These are phyloP conservation scores for Cutaneotrichosporon arboriforme DNA, from an alignment of 1,284 basidiomycete genomes.

Conservation along the genomic window DNA sequence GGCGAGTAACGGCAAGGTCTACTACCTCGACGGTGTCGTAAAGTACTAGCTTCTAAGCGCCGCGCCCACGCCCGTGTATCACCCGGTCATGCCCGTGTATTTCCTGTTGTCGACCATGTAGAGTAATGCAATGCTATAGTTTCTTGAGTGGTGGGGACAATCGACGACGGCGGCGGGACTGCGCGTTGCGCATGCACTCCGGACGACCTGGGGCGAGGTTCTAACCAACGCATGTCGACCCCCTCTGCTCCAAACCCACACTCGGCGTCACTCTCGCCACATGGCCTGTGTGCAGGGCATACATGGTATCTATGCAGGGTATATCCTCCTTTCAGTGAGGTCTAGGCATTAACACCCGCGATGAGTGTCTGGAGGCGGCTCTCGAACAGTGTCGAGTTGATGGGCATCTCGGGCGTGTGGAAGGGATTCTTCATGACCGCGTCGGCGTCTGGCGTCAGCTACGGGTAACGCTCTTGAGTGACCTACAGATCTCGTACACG, in stretches of 20 bases:
- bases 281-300: neutral
- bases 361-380: slow-evolving; percentile 51
- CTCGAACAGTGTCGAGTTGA: slow-evolving; percentile 86
- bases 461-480: neutral
- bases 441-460: slow-evolving; percentile 55
- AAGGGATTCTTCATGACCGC: slow-evolving; percentile 99
- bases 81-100: neutral
- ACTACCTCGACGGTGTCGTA: slow-evolving; percentile 38
- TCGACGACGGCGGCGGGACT: no score
- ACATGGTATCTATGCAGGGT: slow-evolving; percentile 15
- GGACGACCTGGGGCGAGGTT: no score
- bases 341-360: slow-evolving; percentile 24
- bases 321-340: neutral
- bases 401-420: slow-evolving; percentile 98
- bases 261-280: no score
- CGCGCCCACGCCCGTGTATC: neutral
- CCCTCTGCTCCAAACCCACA: no score
- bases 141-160: no score
- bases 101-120: neutral
- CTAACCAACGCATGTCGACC: no score
- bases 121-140: neutral
- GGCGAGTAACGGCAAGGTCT: slow-evolving; percentile 42
- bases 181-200: no score
- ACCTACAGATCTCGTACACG: slow-evolving; percentile 77
- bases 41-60: slow-evolving; percentile 8